Evolutionary conservation across 352 stramenopile species (phyloP).

Genomic region (Globisporangium emineosum): DNA sequence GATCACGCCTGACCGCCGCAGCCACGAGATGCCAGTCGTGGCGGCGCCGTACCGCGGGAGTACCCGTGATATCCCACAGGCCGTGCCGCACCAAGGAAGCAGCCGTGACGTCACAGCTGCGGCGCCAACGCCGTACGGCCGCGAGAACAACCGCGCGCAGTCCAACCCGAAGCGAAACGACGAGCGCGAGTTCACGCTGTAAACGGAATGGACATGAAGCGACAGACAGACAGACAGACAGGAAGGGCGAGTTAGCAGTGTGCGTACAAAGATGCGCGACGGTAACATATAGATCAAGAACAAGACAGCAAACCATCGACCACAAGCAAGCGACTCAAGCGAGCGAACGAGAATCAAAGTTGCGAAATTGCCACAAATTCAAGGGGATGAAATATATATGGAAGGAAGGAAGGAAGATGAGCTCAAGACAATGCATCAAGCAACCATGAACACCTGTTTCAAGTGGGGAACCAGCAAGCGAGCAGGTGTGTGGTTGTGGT

Average conservation of each 20-base stretch:
- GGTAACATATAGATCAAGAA: slow-evolving; percentile 10
- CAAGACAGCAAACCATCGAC: background rate
- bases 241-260: background rate
- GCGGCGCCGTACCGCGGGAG: slow-evolving; percentile 11
- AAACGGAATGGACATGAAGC: slow-evolving; percentile 14
- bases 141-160: slow-evolving; percentile 15
- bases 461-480: no score
- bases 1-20: slow-evolving; percentile 21
- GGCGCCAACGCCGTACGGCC: slow-evolving; percentile 4
- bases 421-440: background rate
- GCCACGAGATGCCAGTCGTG: slow-evolving; percentile 9
- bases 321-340: background rate
- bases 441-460: no score
- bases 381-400: slow-evolving; percentile 7
- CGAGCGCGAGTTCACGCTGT: slow-evolving; percentile 24
- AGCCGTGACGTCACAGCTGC: background rate
- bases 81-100: slow-evolving; percentile 12
- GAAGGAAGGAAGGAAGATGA: background rate
- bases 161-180: slow-evolving; percentile 13
- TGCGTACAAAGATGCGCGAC: background rate
- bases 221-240: slow-evolving; percentile 6
- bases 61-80: background rate
- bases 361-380: slow-evolving; percentile 2
- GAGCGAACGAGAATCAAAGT: background rate
- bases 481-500: no score